Percentiles rank a stretch among this genome's conserved stretches.
These are phyloP conservation scores for Xylaria sp. DNA, from an alignment of 2,329 filamentous ascomycete species.

Conservation along the genomic window DNA sequence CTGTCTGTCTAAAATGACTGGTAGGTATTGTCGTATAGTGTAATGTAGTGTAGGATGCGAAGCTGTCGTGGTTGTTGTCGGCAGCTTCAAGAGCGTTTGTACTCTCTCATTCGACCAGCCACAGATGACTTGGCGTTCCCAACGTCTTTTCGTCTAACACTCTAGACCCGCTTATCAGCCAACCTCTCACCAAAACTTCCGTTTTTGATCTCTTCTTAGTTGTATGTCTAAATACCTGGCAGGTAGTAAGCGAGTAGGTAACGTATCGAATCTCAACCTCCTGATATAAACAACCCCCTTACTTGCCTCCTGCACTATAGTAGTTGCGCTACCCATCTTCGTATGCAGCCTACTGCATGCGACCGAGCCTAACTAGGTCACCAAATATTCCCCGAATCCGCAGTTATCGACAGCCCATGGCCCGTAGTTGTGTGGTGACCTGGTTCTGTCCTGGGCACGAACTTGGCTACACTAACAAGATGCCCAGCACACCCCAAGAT, in stretches of 20 bases:
- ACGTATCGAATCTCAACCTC: neutral
- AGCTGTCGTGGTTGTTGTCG: neutral
- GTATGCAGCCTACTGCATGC: slow-evolving; percentile 22
- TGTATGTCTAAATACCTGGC: neutral
- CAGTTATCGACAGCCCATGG: slow-evolving; percentile 20
- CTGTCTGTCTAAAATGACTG: neutral
- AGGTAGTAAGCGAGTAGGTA: neutral
- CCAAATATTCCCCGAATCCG: slow-evolving; percentile 11
- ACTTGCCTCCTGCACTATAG: too few relatives aligned
- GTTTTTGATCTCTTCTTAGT: slow-evolving; percentile 21
- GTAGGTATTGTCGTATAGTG: neutral
- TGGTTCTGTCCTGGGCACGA: neutral
- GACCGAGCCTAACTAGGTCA: slow-evolving; percentile 16
- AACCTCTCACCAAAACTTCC: slow-evolving; percentile 11
- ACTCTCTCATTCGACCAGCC: slow-evolving; percentile 11
- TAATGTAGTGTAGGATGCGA: too few relatives aligned
- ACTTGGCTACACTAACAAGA: neutral
- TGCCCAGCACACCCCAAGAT: slow-evolving; percentile 19
- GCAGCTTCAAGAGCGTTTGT: neutral
- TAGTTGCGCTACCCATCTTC: slow-evolving; percentile 12
- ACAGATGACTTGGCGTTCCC: slow-evolving; percentile 5
- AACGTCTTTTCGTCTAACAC: neutral
- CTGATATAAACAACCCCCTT: neutral
- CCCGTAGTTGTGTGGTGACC: neutral
- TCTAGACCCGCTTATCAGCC: neutral